Evolutionary conservation across 306 rosid species (phyloP), one percentile per base, ranked within the genome.

Genomic region (Dalbergia cultrata): DNA sequence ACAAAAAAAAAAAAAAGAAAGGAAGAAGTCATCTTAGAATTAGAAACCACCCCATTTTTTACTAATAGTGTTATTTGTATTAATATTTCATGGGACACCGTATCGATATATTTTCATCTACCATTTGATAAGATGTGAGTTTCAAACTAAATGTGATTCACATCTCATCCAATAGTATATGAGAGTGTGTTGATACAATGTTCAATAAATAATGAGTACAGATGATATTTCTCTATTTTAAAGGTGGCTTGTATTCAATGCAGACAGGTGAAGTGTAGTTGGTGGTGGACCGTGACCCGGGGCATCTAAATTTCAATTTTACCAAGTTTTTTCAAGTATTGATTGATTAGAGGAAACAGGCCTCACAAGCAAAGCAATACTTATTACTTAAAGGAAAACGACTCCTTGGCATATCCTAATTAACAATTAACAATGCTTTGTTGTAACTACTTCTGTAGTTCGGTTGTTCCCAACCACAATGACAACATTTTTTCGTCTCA

Each of bases 341-440:
- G 7, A n/a, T 54, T 72, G 67, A 22, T n/a, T 22, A 65, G 18
- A 66, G 79, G 70, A 22, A 59, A 83, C 12, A 72, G 43, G 26
- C 26, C 68, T 47, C 63, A 58, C 65, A 83, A 77, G 86, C 64
- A 72, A 78, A 72, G 67, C 72, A 66, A 83, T 8, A 64, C 49
- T 71, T 53, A 31, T 70, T 13, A 67, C 47, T 54, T 54, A 53
- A 54, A 18, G 26, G 21, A 72, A 77, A 77, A 57, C 39, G 71
- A 83, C 82, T n/a, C 61, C 76, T 58, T 77, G 74, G 64, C 81
- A 58, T 67, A 77, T 68, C 81, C 19, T 49, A 47, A 37, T 37
- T 37, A 37, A 3, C 41, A 37, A 37, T 37, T 26, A 26, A 19
- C 57, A 60, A 4, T 33, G 59, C 49, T 57, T 31, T 74, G 33